Evolutionary conservation across 2,329 filamentous ascomycete species (phyloP).

Genomic region (Fusarium nelsonii): DNA sequence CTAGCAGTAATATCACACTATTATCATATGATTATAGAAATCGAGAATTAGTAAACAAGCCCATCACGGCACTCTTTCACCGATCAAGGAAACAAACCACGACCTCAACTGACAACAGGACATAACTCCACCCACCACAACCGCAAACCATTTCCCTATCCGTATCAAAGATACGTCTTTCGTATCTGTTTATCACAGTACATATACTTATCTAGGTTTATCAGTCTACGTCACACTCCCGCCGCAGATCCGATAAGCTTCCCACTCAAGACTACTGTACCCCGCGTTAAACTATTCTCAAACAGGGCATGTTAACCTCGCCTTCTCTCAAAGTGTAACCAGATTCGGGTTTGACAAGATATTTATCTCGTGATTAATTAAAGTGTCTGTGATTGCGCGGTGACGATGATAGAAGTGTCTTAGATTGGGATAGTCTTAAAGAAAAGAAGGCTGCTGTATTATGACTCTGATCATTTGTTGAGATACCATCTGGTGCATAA

Average conservation of each 20-base stretch:
- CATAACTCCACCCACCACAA: background rate
- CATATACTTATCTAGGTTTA: background rate
- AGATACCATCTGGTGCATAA: background rate
- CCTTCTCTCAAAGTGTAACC: conserved; percentile 32
- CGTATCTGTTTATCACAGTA: conserved; percentile 5
- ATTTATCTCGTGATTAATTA: conserved; percentile 20
- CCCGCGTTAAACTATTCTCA: conserved; percentile 35
- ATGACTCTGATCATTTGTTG: background rate
- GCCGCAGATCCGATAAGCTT: conserved; percentile 34
- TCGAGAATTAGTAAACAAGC: background rate
- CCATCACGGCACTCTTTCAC: background rate
- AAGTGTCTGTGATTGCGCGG: background rate
- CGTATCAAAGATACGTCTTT: conserved; percentile 4
- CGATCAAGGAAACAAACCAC: background rate
- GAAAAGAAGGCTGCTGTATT: conserved; percentile 27
- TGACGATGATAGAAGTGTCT: background rate
- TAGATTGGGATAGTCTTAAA: conserved; percentile 21
- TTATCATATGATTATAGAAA: background rate
- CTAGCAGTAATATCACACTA: too few relatives aligned
- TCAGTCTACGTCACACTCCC: conserved; percentile 21
- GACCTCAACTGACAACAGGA: background rate
- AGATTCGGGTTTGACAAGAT: conserved; percentile 15
- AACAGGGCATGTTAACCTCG: conserved; percentile 39
- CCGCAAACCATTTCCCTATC: conserved; percentile 28
- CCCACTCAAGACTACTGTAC: conserved; percentile 16